Base-by-base conservation (phyloP, 495 filamentous ascomycete species). In the Elaphomyces granulatus region DNA sequence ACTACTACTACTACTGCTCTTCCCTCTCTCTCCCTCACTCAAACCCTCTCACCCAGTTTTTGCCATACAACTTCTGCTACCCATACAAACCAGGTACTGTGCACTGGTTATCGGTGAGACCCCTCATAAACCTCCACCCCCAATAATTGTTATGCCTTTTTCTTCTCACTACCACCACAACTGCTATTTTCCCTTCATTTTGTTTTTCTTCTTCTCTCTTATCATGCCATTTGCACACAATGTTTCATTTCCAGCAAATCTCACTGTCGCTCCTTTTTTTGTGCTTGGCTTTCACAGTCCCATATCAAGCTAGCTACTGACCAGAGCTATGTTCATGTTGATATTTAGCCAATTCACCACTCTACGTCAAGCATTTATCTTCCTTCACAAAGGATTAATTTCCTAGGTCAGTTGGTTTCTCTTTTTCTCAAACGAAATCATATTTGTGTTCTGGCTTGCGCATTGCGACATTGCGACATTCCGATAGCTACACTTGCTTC, bases 1-100 rank as follows among this genome's bases (percentile, higher is more conserved):
- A 52, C 55, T 60, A 53, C 61, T 64, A 65, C 68, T 71, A 74
- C 68, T 75, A 74, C 75, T 76, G 72, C 70, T 64, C 51, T 61
- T 54, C 50, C 53, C 55, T 49, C 58, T 56, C 50, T 54, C 51
- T 43, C 56, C 52, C 51, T 53, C 50, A 36, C 53, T 48, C 55
- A 57, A 48, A 52, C 59, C 58, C 52, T 49, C 58, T 48, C 53
- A 40, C 31, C 42, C 38, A 50, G 31, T 38, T 47, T 45, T 59
- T 64, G 72, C 66, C 72, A 72, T 71, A 67, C 63, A 64, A 62
- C 59, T 61, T 61, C 53, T 59, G 45, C 56, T 59, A 54, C 54
- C 60, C 64, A 68, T 68, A 62, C 64, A 63, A 51, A 58, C 64
- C 66, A 58, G 63, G 54, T 62, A 58, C 60, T 60, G 54, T 56